A percentile compares a stretch with the other conserved stretches of the same genome.
Evolutionary conservation across 331 rosid species (phyloP).

Genomic region (Quercus tomentella): DNA sequence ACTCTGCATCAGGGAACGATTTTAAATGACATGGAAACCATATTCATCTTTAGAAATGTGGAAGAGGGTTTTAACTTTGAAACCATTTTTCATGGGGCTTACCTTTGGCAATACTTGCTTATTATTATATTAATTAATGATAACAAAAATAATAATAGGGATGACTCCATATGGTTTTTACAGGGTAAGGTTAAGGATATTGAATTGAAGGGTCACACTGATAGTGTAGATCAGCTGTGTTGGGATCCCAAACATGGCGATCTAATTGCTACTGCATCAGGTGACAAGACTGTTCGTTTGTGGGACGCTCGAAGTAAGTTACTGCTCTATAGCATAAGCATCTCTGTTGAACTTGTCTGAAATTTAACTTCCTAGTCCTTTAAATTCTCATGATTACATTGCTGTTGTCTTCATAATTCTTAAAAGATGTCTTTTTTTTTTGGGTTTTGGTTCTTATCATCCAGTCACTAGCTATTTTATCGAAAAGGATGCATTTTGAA

Average conservation of each 20-base stretch:
- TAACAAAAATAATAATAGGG: conserved; percentile 4
- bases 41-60: neutral
- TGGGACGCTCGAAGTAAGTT: conserved; percentile 96
- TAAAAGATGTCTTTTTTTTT: too few species aligned
- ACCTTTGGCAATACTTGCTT: conserved; percentile 1
- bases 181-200: conserved; percentile 86
- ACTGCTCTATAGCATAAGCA: too few species aligned
- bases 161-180: neutral
- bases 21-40: neutral
- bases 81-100: neutral
- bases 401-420: too few species aligned
- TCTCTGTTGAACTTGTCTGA: too few species aligned
- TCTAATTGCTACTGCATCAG: conserved; percentile 95
- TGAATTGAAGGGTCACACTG: conserved; percentile 96
- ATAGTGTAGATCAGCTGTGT: conserved; percentile 98
- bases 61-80: too few species aligned
- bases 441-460: too few species aligned
- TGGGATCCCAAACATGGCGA: conserved; percentile 98
- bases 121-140: neutral
- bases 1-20: too few species aligned
- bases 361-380: too few species aligned
- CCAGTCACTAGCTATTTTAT: too few species aligned
- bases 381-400: too few species aligned
- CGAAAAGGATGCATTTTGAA: too few species aligned
- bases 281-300: conserved; percentile 91